Percentiles rank a stretch among this genome's conserved stretches.
Evolutionary conservation across 78 protist species (phyloP).

Genomic region (Dictyostelium intermedium): DNA sequence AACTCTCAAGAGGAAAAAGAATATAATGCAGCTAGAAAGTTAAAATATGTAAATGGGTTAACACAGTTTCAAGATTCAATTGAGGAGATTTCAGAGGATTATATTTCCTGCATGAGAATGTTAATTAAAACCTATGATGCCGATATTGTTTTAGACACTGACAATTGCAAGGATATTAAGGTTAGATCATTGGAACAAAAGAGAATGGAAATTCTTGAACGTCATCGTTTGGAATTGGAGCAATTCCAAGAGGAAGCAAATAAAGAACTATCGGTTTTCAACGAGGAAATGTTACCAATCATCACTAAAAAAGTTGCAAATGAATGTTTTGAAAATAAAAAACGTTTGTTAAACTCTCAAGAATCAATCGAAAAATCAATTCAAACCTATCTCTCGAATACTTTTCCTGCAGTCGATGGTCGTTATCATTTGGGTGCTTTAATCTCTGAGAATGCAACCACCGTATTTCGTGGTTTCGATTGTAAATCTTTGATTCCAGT

Average conservation of each 20-base stretch:
- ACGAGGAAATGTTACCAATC: neutral
- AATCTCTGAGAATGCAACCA: conserved; percentile 11
- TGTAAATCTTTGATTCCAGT: neutral
- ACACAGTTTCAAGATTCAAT: neutral
- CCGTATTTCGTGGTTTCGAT: conserved; percentile 48
- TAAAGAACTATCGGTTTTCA: neutral
- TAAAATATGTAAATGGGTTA: neutral
- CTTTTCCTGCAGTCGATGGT: conserved; percentile 17
- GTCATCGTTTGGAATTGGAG: conserved; percentile 49
- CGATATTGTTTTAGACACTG: neutral
- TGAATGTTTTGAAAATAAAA: neutral
- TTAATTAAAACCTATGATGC: neutral
- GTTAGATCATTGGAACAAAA: neutral
- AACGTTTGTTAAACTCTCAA: conserved; percentile 4
- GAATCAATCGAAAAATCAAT: neutral
- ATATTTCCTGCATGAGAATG: neutral
- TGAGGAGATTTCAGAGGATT: conserved; percentile 28
- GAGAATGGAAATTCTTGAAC: neutral
- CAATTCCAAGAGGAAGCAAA: conserved; percentile 4
- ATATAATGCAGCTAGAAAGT: neutral
- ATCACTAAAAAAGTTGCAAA: neutral
- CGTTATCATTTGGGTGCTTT: conserved; percentile 47
- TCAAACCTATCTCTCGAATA: neutral
- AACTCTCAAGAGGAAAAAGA: neutral
- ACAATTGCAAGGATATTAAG: neutral